Evolutionary conservation across 345 rosid genomes (phyloP), one percentile per base, ranked within the genome.

Genomic region (Cardamine occulta): DNA sequence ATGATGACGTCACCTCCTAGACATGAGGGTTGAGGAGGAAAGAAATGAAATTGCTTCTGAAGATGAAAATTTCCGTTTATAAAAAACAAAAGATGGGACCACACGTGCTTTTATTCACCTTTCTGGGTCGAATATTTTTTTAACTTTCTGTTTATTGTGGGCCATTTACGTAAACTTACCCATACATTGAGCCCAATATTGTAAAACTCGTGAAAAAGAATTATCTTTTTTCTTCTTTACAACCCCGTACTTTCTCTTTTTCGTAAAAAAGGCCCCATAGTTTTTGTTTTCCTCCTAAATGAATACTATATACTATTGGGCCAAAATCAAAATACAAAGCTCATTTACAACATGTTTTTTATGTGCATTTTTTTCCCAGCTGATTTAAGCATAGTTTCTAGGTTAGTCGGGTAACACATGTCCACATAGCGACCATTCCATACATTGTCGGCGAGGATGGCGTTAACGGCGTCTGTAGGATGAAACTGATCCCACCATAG

Each of bases 401-500:
- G 67, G 75, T 84, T 90, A 81, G 77, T 85, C 1, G 93, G 99
- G 72, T 85, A 87, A 80, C 96, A 91, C 95, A 91, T 94, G 80
- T 81, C 84, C 0, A 93, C 74, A 76, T 90, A 92, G 79, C 80
- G 78, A 70, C 95, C 85, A 31, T 83, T 88, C 98, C 98, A 91
- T 63, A 89, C 88, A 64, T 94, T 88, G 76, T 88, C 98, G 1
- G 97, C 93, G 26, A 91, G 83, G 66, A 91, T 94, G 48, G 91
- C 86, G 64, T 91, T 94, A 70, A 85, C 95, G 6, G 85, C 87
- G 56, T 87, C 93, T 2, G 96, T 94, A 11, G 97, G 98, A 80
- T 94, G 98, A 77, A 86, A 91, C 79, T 88, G 96, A 31, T 94
- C 96, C 96, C 97, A 91, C 98, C 96, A 94, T 42, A 90, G 81